Evolutionary conservation across 331 rosid species (phyloP).

Genomic region (Stylosanthes scabra): DNA sequence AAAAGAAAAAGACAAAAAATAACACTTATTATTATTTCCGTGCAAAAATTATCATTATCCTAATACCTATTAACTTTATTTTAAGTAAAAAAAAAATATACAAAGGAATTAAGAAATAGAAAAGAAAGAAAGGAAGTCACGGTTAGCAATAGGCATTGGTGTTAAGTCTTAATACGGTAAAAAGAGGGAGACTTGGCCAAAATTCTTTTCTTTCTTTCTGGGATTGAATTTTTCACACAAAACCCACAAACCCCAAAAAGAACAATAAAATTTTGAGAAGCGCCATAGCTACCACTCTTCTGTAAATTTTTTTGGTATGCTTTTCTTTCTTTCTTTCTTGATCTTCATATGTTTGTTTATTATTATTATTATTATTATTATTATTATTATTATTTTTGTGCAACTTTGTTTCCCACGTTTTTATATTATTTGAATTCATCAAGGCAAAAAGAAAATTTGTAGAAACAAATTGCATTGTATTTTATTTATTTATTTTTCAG

Average conservation of each 20-base stretch:
- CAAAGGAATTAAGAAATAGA: not conserved
- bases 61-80: not conserved
- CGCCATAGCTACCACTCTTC: not conserved
- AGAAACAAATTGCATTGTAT: not conserved
- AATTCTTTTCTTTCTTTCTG: not conserved
- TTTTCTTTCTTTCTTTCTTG: not conserved
- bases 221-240: not conserved
- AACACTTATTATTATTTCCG: not conserved
- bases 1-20: not conserved
- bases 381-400: not conserved
- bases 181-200: not conserved
- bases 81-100: not conserved
- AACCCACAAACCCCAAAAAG: slow-evolving; percentile 3
- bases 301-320: slow-evolving; percentile 5
- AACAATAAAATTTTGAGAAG: not conserved
- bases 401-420: not conserved
- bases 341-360: not conserved
- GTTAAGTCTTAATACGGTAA: not conserved
- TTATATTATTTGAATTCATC: not conserved
- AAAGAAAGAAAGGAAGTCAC: not conserved
- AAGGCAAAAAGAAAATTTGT: not conserved
- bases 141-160: slow-evolving; percentile 9
- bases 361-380: not conserved
- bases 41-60: not conserved
- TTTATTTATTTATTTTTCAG: not conserved